Conservation (phyloP, 257 asterid species). For the Craterostigma plantagineum region DNA sequence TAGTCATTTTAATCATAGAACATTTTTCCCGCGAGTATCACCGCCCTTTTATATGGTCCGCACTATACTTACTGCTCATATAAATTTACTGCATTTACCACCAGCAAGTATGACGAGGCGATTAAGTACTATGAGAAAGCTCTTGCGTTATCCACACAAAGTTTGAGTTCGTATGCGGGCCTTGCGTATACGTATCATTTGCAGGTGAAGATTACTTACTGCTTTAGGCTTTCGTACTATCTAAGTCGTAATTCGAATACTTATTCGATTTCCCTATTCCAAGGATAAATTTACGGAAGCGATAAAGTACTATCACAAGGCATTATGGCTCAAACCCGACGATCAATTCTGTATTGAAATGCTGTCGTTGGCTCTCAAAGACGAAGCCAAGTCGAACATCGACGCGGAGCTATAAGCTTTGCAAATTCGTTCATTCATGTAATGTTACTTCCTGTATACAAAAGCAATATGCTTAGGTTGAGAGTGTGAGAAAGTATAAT, state of each 20-base stretch:
- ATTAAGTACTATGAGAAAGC: slow-evolving; percentile 78
- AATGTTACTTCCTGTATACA: no score
- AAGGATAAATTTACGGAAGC: slow-evolving; percentile 78
- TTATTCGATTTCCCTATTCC: slow-evolving; percentile 9
- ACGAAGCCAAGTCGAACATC: not conserved
- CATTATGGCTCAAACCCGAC: slow-evolving; percentile 3
- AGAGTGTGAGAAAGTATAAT: no score
- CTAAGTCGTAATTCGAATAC: not conserved
- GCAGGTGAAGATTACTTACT: slow-evolving; percentile 27
- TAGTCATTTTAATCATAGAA: not conserved
- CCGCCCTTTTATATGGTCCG: no score
- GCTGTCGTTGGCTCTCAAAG: not conserved
- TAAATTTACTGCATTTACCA: not conserved
- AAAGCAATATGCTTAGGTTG: no score
- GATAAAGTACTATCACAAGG: slow-evolving; percentile 65
- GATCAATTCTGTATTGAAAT: slow-evolving; percentile 4
- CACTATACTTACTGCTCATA: not conserved
- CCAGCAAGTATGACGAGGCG: slow-evolving; percentile 87
- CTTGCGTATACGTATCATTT: slow-evolving; percentile 91
- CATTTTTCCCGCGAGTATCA: not conserved
- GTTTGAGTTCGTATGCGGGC: slow-evolving; percentile 86
- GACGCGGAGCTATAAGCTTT: no score
- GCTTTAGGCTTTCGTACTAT: not conserved
- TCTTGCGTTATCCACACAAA: slow-evolving; percentile 78
- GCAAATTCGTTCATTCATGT: no score